phyloP scores from a whole-genome alignment of 345 rosid species.

The Limnanthes douglasii region DNA sequence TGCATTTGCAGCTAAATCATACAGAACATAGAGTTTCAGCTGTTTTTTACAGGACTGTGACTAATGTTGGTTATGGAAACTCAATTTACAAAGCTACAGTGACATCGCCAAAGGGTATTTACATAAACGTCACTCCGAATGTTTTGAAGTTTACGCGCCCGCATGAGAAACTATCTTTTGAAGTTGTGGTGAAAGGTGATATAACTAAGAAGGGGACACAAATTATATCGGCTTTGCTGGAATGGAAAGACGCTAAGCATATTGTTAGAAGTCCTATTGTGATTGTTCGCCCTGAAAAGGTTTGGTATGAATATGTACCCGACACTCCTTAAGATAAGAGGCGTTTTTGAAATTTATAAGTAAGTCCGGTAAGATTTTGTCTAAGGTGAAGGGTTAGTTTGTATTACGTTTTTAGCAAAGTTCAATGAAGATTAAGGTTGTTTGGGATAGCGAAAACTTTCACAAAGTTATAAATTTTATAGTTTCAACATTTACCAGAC shows the following conservation, averaged over 20 bases:
- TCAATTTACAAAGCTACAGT: conserved; percentile 38
- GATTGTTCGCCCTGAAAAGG: too few species aligned
- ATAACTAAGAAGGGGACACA: conserved; percentile 6
- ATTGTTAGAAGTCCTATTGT: conserved; percentile 44
- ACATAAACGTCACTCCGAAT: conserved; percentile 33
- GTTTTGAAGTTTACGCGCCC: conserved; percentile 18
- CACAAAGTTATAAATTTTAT: too few species aligned
- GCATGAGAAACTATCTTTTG: conserved; percentile 25
- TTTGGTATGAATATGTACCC: too few species aligned
- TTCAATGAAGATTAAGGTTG: too few species aligned
- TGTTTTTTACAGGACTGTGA: conserved; percentile 45
- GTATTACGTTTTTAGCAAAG: too few species aligned
- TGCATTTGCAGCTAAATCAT: conserved; percentile 36
- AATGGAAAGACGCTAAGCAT: conserved; percentile 48
- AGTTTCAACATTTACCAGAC: too few species aligned
- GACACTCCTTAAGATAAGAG: too few species aligned
- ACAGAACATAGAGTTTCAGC: conserved; percentile 19
- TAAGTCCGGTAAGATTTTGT: too few species aligned
- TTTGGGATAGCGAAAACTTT: too few species aligned
- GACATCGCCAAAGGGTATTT: conserved; percentile 28
- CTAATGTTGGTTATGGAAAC: conserved; percentile 27
- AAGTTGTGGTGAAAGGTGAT: conserved; percentile 38
- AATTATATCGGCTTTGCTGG: conserved; percentile 31
- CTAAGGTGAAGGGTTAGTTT: too few species aligned
- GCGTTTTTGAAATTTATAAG: too few species aligned